Percentiles rank a stretch among this genome's conserved stretches.
Evolutionary conservation across 1,284 basidiomycete species (phyloP).

Genomic region (Cystobasidiaceae sp.): DNA sequence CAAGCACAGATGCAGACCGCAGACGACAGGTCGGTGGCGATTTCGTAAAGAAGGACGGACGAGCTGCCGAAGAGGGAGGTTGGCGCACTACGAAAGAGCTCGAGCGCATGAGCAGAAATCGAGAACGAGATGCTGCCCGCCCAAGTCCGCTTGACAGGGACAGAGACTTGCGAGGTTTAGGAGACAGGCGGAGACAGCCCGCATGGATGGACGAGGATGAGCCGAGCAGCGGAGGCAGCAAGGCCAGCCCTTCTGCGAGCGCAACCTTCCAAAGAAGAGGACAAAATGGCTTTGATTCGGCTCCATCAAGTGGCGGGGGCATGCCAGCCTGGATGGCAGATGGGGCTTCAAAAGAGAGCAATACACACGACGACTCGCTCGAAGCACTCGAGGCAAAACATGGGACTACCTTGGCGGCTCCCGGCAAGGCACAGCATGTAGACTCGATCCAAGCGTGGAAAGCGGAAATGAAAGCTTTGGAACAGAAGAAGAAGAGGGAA

Average conservation of each 20-base stretch:
- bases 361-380: neutral
- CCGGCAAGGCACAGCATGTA: slow-evolving; percentile 8
- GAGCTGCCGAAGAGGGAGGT: slow-evolving; percentile 29
- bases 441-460: slow-evolving; percentile 32
- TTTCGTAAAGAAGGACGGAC: slow-evolving; percentile 27
- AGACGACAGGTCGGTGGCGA: slow-evolving; percentile 16
- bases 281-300: neutral
- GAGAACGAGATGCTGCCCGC: neutral
- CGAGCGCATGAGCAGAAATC: slow-evolving; percentile 1
- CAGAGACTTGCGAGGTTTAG: neutral
- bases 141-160: no score
- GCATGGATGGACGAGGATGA: slow-evolving; percentile 31
- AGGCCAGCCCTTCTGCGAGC: neutral
- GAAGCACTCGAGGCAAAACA: neutral
- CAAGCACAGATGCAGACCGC: neutral
- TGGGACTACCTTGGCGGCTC: neutral
- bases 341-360: neutral
- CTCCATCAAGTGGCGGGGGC: neutral
- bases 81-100: slow-evolving; percentile 19
- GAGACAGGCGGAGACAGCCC: slow-evolving; percentile 28
- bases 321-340: slow-evolving; percentile 24
- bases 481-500: slow-evolving; percentile 15
- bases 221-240: neutral
- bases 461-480: slow-evolving; percentile 32
- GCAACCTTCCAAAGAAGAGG: neutral